Evolutionary conservation across 2,329 filamentous ascomycete species (phyloP).

Genomic region (Pseudogymnoascus sp.): DNA sequence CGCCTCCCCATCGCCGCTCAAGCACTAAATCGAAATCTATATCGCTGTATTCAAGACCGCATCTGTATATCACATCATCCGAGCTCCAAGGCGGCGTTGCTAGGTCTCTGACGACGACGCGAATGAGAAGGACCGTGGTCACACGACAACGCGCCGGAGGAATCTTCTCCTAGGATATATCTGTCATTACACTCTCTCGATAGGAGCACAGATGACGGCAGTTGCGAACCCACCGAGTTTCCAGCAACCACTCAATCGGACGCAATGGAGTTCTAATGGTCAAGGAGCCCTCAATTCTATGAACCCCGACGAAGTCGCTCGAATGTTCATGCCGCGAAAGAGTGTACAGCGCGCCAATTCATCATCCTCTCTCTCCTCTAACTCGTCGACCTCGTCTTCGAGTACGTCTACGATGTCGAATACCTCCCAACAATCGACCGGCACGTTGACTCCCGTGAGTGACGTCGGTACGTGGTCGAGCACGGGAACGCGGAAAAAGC

Average conservation of each 20-base stretch:
- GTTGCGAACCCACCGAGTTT: conserved; percentile 59
- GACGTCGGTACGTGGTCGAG: conserved; percentile 22
- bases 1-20: neutral
- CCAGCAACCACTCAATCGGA: conserved; percentile 49
- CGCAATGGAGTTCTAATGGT: conserved; percentile 58
- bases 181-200: conserved; percentile 10
- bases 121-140: conserved; percentile 5
- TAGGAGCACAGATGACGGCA: conserved; percentile 48
- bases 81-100: neutral
- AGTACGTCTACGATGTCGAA: conserved; percentile 51
- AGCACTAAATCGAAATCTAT: neutral
- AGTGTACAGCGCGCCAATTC: conserved; percentile 80
- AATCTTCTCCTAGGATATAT: conserved; percentile 1
- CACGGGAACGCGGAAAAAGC: conserved; percentile 39
- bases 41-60: neutral
- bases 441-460: conserved; percentile 31
- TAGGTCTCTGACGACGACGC: neutral
- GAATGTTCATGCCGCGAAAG: conserved; percentile 87
- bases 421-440: conserved; percentile 54
- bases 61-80: neutral
- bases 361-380: conserved; percentile 73
- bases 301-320: conserved; percentile 75
- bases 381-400: conserved; percentile 48
- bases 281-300: conserved; percentile 59
- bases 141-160: conserved; percentile 7